Percentiles rank a stretch among this genome's conserved stretches.
phyloP scores from a whole-genome alignment of 495 filamentous ascomycete genomes.

The Pseudotulostoma volvatum region DNA sequence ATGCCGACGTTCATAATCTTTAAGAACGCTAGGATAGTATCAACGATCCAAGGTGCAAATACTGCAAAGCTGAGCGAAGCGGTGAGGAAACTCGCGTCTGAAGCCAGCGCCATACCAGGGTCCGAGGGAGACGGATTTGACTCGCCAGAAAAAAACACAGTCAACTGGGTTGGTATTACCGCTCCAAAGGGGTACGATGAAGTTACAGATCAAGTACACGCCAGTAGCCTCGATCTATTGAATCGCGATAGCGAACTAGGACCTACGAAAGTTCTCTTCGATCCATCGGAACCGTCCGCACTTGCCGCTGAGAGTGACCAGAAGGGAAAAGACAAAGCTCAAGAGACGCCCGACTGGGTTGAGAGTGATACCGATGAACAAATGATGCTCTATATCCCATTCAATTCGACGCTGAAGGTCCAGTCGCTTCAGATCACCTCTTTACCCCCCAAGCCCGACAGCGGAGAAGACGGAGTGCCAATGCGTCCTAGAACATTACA shows the following conservation, averaged over 20 bases:
- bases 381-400: conserved; percentile 84
- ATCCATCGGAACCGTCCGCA: conserved; percentile 45
- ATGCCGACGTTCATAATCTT: conserved; percentile 88
- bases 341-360: conserved; percentile 62
- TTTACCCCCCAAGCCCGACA: conserved; percentile 36
- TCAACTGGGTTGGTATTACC: conserved; percentile 52
- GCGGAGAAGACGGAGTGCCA: conserved; percentile 54
- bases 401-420: conserved; percentile 76
- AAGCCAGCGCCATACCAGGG: conserved; percentile 39
- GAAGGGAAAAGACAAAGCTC: conserved; percentile 40
- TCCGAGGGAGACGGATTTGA: conserved; percentile 28
- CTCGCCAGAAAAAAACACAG: conserved; percentile 24
- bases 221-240: conserved; percentile 67
- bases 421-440: conserved; percentile 86
- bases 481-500: conserved; percentile 76
- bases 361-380: conserved; percentile 99
- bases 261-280: conserved; percentile 54
- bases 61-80: conserved; percentile 46
- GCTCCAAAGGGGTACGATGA: conserved; percentile 69
- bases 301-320: conserved; percentile 23
- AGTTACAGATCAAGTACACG: conserved; percentile 65
- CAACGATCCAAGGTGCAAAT: conserved; percentile 61
- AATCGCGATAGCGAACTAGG: conserved; percentile 64
- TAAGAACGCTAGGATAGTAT: conserved; percentile 48
- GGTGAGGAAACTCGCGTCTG: conserved; percentile 54